phyloP scores from a whole-genome alignment of 352 stramenopile species.

The Pythium aphanidermatum region DNA sequence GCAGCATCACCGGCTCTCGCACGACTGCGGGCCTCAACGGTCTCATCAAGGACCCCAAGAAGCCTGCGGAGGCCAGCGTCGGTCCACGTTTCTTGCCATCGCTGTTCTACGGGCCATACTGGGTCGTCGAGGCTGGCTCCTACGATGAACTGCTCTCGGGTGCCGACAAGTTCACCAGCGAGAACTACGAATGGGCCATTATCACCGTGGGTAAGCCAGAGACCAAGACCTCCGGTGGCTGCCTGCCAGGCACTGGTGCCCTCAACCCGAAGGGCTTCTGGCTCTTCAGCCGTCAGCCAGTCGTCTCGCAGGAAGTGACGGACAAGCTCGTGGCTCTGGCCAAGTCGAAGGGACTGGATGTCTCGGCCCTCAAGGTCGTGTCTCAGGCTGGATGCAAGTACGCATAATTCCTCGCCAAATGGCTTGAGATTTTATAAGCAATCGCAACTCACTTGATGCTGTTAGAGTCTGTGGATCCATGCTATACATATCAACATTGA shows the following conservation, averaged over 20 bases:
- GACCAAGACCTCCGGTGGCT: constrained; percentile 5
- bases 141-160: constrained; percentile 12
- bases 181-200: constrained; percentile 21
- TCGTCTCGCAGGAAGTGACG: constrained; percentile 5
- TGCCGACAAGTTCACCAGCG: constrained; percentile 3
- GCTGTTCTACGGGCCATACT: constrained; percentile 17
- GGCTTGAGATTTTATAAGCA: not conserved
- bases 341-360: constrained; percentile 14
- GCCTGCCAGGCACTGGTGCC: constrained; percentile 8
- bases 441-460: not conserved
- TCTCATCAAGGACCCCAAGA: constrained; percentile 14
- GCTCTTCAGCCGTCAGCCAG: constrained; percentile 14
- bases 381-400: constrained; percentile 15
- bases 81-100: constrained; percentile 12
- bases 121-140: constrained; percentile 17
- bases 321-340: constrained; percentile 12
- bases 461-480: constrained; percentile 1
- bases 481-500: no score
- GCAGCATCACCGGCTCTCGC: constrained; percentile 10
- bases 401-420: constrained; percentile 2
- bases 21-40: constrained; percentile 6
- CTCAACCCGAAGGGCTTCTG: constrained; percentile 16
- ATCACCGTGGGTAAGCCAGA: constrained; percentile 12
- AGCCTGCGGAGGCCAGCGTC: constrained; percentile 14
- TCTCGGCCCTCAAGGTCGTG: constrained; percentile 13